Conservation (phyloP, 1,284 basidiomycete genomes). For the Sanguinoderma infundibulare region DNA sequence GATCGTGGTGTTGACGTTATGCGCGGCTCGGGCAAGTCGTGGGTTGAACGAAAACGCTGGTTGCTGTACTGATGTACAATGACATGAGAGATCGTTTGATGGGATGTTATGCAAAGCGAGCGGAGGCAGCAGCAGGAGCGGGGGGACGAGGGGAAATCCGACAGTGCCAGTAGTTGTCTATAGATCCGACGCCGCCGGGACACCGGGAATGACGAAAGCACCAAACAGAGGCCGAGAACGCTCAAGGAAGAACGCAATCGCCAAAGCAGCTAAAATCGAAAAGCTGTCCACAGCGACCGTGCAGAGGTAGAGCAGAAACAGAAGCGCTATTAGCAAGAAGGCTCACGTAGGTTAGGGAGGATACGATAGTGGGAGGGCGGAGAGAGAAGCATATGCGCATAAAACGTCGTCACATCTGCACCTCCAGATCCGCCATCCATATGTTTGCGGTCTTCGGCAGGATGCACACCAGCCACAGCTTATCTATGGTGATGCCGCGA, state of each 20-base stretch:
- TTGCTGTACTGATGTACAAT: neutral
- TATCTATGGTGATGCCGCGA: constrained; percentile 14
- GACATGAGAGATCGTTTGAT: neutral
- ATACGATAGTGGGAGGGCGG: neutral
- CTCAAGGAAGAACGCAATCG: neutral
- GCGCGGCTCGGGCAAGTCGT: no score
- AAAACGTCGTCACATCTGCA: constrained; percentile 7
- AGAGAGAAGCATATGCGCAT: neutral
- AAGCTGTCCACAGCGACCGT: neutral
- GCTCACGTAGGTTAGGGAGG: neutral
- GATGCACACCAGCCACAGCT: constrained; percentile 27
- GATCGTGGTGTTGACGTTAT: no score
- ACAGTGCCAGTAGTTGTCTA: neutral
- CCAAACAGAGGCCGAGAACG: neutral
- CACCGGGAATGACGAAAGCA: neutral
- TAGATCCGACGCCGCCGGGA: constrained; percentile 1
- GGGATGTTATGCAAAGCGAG: neutral
- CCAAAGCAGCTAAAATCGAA: neutral
- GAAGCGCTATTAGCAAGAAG: neutral
- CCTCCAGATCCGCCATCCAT: constrained; percentile 29
- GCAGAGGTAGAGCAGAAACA: neutral
- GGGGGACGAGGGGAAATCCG: neutral
- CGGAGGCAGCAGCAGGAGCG: neutral
- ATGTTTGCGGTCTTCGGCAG: constrained; percentile 17
- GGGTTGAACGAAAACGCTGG: neutral